Evolutionary conservation across 2,329 filamentous ascomycete species (phyloP), one percentile per base, ranked within the genome.

Genomic region (Ophiocordyceps camponoti-rufipedis): DNA sequence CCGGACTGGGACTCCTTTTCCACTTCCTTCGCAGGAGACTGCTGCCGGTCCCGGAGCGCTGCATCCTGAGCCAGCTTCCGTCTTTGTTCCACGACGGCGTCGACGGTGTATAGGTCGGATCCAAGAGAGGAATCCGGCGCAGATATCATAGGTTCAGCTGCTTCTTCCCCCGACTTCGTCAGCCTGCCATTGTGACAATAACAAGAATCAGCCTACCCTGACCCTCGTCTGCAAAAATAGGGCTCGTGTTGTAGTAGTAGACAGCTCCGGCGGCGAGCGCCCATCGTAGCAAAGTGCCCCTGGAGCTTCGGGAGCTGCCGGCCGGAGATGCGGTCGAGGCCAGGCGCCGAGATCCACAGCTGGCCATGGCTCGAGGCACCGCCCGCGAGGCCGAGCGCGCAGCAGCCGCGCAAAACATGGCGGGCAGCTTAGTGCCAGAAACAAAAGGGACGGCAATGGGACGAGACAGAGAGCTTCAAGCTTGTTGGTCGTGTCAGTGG

Each of bases 241-340:
- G 75, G 56, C 82, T 89, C 8, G 87, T 95, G 68, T 87, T 94
- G 64, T 96, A 98, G 64, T 85, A 95, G 67, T 96, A 98, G 44
- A 96, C 67, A 42, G 81, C 78, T 18, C 74, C 85, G 48, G 69
- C 71, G 0, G 85, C 88, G 46, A 91, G 59, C 52, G 78, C 85
- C 75, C 86, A 82, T 67, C 89, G 75, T 55, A 75, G 60, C 4
- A 71, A 72, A 44, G 78, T 71, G 61, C 78, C 82, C 72, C 88
- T 94, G 84, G 85, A 94, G 59, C 79, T 83, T 60, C 85, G 70
- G 55, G 77, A 77, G 66, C 78, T 84, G 57, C 75, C 68, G 52
- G 76, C 70, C 4, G 81, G 60, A 12, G 58, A 48, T 7, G 65
- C 58, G 46, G 74, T 75, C 46, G 71, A 75, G 50, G 69, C 64